Evolutionary conservation across 306 rosid genomes (phyloP), one percentile per base, ranked within the genome.

Genomic region (Neltuma alba): DNA sequence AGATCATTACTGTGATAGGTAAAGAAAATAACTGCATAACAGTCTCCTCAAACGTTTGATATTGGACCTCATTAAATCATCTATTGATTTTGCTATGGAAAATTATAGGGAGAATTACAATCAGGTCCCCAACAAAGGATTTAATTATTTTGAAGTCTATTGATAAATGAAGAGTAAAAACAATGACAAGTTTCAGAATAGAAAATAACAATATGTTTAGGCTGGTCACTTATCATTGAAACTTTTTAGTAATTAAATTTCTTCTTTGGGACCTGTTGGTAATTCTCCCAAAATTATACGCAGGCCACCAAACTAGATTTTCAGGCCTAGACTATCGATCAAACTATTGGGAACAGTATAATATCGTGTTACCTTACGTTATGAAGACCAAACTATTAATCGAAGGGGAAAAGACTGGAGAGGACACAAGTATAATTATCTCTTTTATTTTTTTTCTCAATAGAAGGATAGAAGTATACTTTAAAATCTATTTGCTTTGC

Each of bases 1-100:
- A 54, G 68, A 79, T 74, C 81, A 66, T 74, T 70, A 76, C 20
- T 60, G 60, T 27, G 42, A 58, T 20, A 64, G 15, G 41, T 62
- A 61, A 44, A 23, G 34, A 72, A n/a, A 20, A 72, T 40, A 21
- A 12, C 20, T 11, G 48, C 14, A 33, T 34, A 33, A 25, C 52
- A 68, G 44, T 61, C 57, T 52, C 37, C 60, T 75, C 2, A 74
- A 60, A 67, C 63, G 54, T 30, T 66, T 50, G 57, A 36, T 38
- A 20, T 13, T 31, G n/a, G 2, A 31, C 64, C 34, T 52, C 73
- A 58, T 74, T 68, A 60, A 50, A 47, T 42, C 73, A n/a, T 47
- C 21, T 9, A 76, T n/a, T 25, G 50, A 76, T 79, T 78, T 73
- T 42, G 37, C 31, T 55, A 38, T 58, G 21, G 73, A 54, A 63